Conservation (phyloP, 2,329 filamentous ascomycete species). For the Epichloe glyceriae region DNA sequence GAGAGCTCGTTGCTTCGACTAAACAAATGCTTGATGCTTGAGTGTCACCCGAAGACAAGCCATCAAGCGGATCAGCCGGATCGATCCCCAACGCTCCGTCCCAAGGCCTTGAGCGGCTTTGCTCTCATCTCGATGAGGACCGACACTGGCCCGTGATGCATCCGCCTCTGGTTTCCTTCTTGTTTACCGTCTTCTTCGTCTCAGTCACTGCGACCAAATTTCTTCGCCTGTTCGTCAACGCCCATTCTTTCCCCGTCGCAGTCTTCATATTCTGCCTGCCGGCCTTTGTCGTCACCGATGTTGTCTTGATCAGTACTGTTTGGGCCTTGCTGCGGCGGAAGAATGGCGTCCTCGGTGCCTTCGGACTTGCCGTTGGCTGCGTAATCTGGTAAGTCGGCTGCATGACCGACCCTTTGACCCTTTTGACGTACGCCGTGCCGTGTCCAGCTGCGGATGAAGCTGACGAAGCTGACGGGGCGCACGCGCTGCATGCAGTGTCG, state of each 20-base stretch:
- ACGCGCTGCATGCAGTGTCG: constrained; percentile 11
- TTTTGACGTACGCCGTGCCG: neutral
- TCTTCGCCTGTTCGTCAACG: constrained; percentile 16
- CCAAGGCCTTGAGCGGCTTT: neutral
- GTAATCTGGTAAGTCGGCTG: constrained; percentile 15
- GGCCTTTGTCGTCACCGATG: constrained; percentile 18
- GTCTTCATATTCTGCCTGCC: constrained; percentile 20
- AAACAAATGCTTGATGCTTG: neutral
- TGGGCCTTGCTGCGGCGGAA: constrained; percentile 15
- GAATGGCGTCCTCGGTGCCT: constrained; percentile 11
- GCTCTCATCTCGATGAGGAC: constrained; percentile 1
- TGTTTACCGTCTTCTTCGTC: constrained; percentile 17
- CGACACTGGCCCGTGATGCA: constrained; percentile 5
- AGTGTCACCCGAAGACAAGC: neutral
- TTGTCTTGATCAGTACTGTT: constrained; percentile 13
- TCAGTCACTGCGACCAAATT: constrained; percentile 17
- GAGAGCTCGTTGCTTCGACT: neutral
- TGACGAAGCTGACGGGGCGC: neutral
- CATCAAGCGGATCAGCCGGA: neutral
- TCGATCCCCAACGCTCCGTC: neutral
- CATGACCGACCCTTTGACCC: neutral
- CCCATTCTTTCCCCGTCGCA: constrained; percentile 13
- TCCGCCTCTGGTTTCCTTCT: constrained; percentile 13
- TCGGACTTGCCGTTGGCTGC: constrained; percentile 11
- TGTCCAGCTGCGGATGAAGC: neutral